These are phyloP conservation scores for Schizothecium vesticola DNA, from an alignment of 495 filamentous ascomycete species.

Conservation along the genomic window DNA sequence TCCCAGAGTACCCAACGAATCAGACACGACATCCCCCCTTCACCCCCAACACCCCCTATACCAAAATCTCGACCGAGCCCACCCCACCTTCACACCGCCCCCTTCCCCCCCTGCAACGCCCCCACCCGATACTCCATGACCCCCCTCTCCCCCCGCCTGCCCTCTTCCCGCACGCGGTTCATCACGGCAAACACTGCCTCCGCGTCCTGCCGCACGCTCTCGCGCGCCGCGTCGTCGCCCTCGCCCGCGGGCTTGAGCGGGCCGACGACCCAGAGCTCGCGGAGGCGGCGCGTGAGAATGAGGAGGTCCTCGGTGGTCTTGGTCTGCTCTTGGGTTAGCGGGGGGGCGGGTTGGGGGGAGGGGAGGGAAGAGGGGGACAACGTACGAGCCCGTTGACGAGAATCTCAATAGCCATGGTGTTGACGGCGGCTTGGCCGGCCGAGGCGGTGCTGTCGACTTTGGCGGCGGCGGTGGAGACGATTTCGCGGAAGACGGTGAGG, in stretches of 20 bases:
- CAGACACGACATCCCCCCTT: background rate
- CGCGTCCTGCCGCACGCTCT: constrained; percentile 20
- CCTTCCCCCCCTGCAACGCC: constrained; percentile 1
- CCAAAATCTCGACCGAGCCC: background rate
- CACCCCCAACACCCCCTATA: background rate
- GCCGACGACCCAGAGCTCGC: constrained; percentile 41
- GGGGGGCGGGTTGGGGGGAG: background rate
- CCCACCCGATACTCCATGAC: constrained; percentile 6
- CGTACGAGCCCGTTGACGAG: constrained; percentile 26
- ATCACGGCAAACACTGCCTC: constrained; percentile 12
- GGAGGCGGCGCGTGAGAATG: constrained; percentile 35
- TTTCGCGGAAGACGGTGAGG: constrained; percentile 31
- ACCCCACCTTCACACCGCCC: background rate
- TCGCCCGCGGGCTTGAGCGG: constrained; percentile 33
- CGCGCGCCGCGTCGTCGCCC: constrained; percentile 26
- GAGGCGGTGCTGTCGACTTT: constrained; percentile 23
- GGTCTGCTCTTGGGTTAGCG: constrained; percentile 15
- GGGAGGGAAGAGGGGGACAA: background rate
- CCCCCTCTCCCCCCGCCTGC: constrained; percentile 5
- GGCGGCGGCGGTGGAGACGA: constrained; percentile 28
- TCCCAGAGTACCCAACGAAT: too few relatives aligned
- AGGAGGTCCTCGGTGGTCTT: constrained; percentile 34
- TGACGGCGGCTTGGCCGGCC: constrained; percentile 32
- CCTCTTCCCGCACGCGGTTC: constrained; percentile 3
- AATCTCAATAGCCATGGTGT: constrained; percentile 35